Percentiles rank a stretch among this genome's conserved stretches.
phyloP scores from a whole-genome alignment of 78 protist species.

The Polysphondylium violaceum region DNA sequence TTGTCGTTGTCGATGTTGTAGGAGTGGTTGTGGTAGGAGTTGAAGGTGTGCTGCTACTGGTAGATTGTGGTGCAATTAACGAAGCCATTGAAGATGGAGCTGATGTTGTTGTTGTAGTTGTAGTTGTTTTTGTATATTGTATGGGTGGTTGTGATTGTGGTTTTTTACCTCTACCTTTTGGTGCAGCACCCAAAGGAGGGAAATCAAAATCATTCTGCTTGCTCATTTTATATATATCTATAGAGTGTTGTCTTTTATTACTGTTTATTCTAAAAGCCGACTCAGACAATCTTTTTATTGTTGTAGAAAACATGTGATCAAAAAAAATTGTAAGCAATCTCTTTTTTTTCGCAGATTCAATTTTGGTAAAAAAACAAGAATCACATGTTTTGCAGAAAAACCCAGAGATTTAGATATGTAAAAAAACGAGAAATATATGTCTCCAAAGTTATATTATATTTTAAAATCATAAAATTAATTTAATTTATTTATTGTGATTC shows the following conservation, averaged over 20 bases:
- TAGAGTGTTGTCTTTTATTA: neutral
- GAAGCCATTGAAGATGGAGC: neutral
- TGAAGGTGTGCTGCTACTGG: neutral
- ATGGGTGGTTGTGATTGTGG: neutral
- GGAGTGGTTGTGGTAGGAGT: neutral
- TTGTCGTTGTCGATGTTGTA: neutral
- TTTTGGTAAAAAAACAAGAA: no score
- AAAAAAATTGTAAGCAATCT: no score
- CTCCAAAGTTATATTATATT: no score
- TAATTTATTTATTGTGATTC: constrained; percentile 53
- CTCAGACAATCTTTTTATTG: no score
- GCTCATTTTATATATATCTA: neutral
- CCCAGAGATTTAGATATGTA: no score
- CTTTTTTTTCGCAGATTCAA: no score
- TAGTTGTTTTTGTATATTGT: neutral
- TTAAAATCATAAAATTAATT: no score
- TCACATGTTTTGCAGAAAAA: no score
- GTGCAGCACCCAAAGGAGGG: constrained; percentile 17
- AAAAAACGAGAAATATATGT: no score
- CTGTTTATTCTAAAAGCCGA: neutral
- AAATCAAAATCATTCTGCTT: neutral
- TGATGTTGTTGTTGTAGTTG: neutral
- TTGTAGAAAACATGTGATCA: no score
- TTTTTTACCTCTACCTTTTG: no score
- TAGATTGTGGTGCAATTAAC: no score